Conservation (phyloP, 345 rosid species). For the Camelina laxa region DNA sequence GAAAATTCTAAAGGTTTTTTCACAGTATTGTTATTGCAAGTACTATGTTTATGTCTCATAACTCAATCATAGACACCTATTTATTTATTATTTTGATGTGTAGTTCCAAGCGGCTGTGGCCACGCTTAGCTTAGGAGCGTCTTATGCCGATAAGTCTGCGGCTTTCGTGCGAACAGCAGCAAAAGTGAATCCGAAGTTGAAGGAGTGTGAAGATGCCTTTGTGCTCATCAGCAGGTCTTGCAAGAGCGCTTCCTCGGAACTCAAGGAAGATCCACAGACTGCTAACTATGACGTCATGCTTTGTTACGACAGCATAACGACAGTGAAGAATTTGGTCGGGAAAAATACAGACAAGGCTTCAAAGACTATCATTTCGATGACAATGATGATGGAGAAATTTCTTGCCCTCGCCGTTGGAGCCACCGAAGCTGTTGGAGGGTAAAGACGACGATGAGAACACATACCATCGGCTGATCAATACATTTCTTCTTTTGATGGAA, state of each 20-base stretch:
- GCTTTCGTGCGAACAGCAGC: neutral
- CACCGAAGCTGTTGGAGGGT: neutral
- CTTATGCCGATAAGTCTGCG: conserved; percentile 20
- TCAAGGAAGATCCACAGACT: too few species aligned
- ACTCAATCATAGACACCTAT: neutral
- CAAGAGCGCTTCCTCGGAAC: too few species aligned
- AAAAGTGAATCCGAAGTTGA: conserved; percentile 12
- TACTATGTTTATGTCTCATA: neutral
- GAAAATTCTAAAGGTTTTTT: neutral
- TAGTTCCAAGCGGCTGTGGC: conserved; percentile 25
- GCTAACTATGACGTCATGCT: conserved; percentile 32
- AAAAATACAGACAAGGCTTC: conserved; percentile 23
- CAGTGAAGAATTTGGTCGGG: neutral
- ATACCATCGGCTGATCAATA: too few species aligned
- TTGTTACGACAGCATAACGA: neutral
- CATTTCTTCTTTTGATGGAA: neutral
- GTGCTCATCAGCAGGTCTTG: neutral
- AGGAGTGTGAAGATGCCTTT: conserved; percentile 10
- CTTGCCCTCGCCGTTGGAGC: conserved; percentile 20
- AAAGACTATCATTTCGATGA: conserved; percentile 4
- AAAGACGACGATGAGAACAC: too few species aligned
- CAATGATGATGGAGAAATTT: conserved; percentile 19
- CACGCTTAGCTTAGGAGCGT: neutral
- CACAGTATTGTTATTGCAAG: neutral
- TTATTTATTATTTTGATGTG: neutral